phyloP scores from a whole-genome alignment of 2,329 filamentous ascomycete genomes.

The Neoscytalidium dimidiatum region DNA sequence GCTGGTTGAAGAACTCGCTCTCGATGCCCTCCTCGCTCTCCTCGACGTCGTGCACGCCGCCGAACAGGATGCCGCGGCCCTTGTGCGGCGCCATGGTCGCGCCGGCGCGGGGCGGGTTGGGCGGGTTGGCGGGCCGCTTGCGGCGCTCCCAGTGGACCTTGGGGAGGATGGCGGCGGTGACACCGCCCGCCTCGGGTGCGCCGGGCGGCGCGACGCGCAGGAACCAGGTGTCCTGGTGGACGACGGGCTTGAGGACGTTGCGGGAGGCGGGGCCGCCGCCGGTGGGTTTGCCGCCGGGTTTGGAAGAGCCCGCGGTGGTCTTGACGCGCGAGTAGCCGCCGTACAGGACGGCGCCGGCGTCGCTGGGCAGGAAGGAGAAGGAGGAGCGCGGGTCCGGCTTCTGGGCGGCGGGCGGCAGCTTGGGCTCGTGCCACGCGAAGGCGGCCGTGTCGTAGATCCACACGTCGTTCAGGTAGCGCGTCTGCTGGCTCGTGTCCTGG shows the following conservation, averaged over 20 bases:
- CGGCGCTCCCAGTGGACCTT: slow-evolving; percentile 86
- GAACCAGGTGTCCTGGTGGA: slow-evolving; percentile 96
- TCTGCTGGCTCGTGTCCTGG: slow-evolving; percentile 93
- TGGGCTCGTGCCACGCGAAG: slow-evolving; percentile 80
- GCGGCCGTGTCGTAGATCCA: slow-evolving; percentile 94
- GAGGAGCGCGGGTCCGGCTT: slow-evolving; percentile 91
- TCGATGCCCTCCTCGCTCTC: slow-evolving; percentile 93
- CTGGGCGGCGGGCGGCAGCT: slow-evolving; percentile 73
- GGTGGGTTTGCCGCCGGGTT: slow-evolving; percentile 48
- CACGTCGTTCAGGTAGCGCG: slow-evolving; percentile 88
- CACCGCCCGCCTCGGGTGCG: too few relatives aligned
- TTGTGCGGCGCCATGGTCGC: slow-evolving; percentile 94
- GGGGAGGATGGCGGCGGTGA: slow-evolving; percentile 65
- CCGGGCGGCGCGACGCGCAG: slow-evolving; percentile 77
- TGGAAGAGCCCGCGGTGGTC: slow-evolving; percentile 50
- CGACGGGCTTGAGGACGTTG: slow-evolving; percentile 79
- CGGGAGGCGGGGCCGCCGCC: slow-evolving; percentile 59
- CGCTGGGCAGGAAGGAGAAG: slow-evolving; percentile 89
- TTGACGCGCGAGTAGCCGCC: slow-evolving; percentile 95
- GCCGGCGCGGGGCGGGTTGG: slow-evolving; percentile 80
- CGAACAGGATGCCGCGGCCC: slow-evolving; percentile 88
- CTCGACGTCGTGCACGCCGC: slow-evolving; percentile 91
- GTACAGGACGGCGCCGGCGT: slow-evolving; percentile 84
- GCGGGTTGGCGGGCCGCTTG: slow-evolving; percentile 88
- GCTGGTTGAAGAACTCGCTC: slow-evolving; percentile 91